Evolutionary conservation across 1,284 basidiomycete species (phyloP), one percentile per base, ranked within the genome.

Genomic region (Mycena citricolor): DNA sequence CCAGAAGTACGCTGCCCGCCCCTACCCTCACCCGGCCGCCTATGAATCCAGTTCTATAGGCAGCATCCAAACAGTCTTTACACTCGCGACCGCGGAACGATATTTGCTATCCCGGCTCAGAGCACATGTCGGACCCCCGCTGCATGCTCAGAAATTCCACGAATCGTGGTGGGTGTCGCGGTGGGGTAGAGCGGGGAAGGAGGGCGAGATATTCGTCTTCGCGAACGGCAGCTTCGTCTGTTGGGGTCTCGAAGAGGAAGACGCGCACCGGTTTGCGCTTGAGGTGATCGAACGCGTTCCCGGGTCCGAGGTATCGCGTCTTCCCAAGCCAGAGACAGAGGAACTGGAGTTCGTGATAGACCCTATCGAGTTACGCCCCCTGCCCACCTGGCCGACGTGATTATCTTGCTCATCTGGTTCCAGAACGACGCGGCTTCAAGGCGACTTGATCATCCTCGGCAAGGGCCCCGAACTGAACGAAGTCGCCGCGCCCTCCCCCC

Each of bases 271-370:
- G 41, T 94, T 94, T 60, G 75, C 81, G 23, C 63, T 66, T 16
- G 73, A 88, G 33, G 73, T 91, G 8, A 72, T 93, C 34, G 62
- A 71, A 30, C 69, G 66, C 24, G 69, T 74, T 5, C 64, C 73
- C 0, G 70, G 73, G 1, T 73, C 81, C 13, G 81, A 90, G 63
- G 64, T 89, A 2, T 77, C 73, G 1, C 71, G 76, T 2, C 66
- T 93, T 39, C 72, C 64, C 29, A 87, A 89, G 42, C 71, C 80
- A 21, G 90, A 94, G 69, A 87, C 87, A 16, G 91, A 94, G 59
- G 90, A 93, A 56, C 74, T 94, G 26, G 91, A 94, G 60, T 94
- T 93, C 66, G 88, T 92, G 7, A 84, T 86, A 19, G 91, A 94
- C 65, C 86, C 88, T 23, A 82, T 71, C 44, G 89, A 93, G 86